Conservation (phyloP, 352 stramenopile genomes). For the Saprolegnia parasitica region DNA sequence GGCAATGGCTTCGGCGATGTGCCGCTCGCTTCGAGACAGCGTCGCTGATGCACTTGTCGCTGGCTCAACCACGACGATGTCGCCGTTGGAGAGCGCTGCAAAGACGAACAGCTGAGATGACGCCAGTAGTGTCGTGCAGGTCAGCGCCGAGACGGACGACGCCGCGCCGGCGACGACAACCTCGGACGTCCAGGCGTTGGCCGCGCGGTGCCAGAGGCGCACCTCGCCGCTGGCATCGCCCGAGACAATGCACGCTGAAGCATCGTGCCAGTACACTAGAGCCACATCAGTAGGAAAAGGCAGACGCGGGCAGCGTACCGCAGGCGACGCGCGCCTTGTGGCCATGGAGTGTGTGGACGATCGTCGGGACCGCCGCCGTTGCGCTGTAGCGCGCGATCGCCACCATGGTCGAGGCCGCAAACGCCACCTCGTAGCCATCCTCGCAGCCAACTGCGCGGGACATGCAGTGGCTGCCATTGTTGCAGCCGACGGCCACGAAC, state of each 20-base stretch:
- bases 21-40: constrained; percentile 5
- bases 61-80: background rate
- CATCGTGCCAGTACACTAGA: constrained; percentile 21
- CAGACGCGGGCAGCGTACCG: constrained; percentile 9
- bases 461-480: constrained; percentile 26
- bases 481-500: constrained; percentile 21
- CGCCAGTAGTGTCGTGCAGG: background rate
- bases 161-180: background rate
- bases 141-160: constrained; percentile 20
- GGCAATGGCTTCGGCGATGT: constrained; percentile 25
- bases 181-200: constrained; percentile 10
- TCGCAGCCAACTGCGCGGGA: background rate
- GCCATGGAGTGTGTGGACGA: constrained; percentile 9
- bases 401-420: constrained; percentile 1
- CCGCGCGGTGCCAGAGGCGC: background rate
- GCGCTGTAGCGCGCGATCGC: constrained; percentile 6
- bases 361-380: background rate
- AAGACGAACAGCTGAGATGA: background rate
- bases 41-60: background rate
- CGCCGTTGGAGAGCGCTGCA: constrained; percentile 13
- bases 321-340: constrained; percentile 15
- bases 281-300: background rate
- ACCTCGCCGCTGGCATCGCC: constrained; percentile 16
- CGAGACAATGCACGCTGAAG: constrained; percentile 4
- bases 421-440: constrained; percentile 5